A percentile compares a stretch with the other conserved stretches of the same genome.
Evolutionary conservation across 257 asterid species (phyloP).

Genomic region (Capsicum baccatum): DNA sequence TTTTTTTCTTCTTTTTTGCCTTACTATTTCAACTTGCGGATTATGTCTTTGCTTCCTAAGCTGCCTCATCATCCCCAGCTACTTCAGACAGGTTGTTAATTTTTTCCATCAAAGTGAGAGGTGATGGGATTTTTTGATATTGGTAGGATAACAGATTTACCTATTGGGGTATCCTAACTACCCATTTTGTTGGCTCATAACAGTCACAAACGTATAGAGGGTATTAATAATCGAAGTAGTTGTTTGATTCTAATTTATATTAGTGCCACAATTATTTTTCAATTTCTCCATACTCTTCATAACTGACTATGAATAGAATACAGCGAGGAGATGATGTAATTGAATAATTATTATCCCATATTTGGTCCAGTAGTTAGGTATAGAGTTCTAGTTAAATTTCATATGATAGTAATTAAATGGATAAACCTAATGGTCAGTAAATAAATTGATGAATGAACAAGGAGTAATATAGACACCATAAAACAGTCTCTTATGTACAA

Average conservation of each 20-base stretch:
- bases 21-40: conserved; percentile 47
- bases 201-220: background rate
- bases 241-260: conserved; percentile 17
- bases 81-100: conserved; percentile 81
- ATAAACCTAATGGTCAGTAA: background rate
- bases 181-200: background rate
- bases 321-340: background rate
- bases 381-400: background rate
- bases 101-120: conserved; percentile 3
- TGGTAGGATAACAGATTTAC: background rate
- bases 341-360: background rate
- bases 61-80: conserved; percentile 94
- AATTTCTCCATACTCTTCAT: background rate
- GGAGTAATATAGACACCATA: background rate
- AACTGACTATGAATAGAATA: background rate
- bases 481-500: background rate
- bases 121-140: background rate
- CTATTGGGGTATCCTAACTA: background rate
- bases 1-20: conserved; percentile 4
- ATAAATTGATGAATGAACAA: background rate
- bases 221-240: background rate
- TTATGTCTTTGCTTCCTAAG: conserved; percentile 85
- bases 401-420: conserved; percentile 11
- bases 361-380: background rate
- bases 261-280: background rate